Base-by-base conservation (phyloP, 148 eudicot genomes). In the Chenopodium album region DNA sequence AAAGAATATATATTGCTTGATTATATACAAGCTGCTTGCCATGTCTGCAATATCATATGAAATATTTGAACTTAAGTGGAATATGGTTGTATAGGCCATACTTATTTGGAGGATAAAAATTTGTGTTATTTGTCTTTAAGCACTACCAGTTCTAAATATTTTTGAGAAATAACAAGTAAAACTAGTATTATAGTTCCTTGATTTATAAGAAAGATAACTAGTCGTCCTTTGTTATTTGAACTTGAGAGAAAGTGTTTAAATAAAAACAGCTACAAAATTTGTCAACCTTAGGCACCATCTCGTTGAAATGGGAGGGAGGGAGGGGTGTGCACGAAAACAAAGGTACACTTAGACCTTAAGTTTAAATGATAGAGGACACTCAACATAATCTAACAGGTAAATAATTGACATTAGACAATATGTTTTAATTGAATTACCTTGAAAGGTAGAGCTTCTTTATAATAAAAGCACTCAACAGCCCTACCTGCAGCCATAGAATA, bases 371-470 rank as follows among this genome's bases (percentile, higher is more conserved):
- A 54, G 54, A 62, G 59, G 60, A 73, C 76, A 73, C 9, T 10
- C 31, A 46, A 23, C 76, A 48, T 73, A 14, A 9, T 26, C 9
- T 32, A 26, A 75, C 14, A 75, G 23, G 44, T 8, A 65, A 47
- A n/a, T 9, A 80, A 14, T 62, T 46, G 22, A 32, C 28, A 29
- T 22, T 13, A 44, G 31, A 62, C 8, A 66, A 14, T 29, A 37
- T 16, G 23, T 23, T 41, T 10, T 13, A 66, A 54, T 77, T 73
- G n/a, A 63, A 70, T 80, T 83, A 94, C 98, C 98, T 91, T 89
- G 94, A 97, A 79, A 94, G 89, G 84, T 94, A 94, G 20, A 94
- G 92, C 80, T 88, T 93, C 92, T 94, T 94, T 83, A 94, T 94
- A 48, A 85, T 80, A 79, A 75, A 94, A 46, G 98, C 98, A 86